These are phyloP conservation scores for Allomyces arbusculus DNA, from an alignment of 192 early-diverging fungal genomes.

Conservation along the genomic window DNA sequence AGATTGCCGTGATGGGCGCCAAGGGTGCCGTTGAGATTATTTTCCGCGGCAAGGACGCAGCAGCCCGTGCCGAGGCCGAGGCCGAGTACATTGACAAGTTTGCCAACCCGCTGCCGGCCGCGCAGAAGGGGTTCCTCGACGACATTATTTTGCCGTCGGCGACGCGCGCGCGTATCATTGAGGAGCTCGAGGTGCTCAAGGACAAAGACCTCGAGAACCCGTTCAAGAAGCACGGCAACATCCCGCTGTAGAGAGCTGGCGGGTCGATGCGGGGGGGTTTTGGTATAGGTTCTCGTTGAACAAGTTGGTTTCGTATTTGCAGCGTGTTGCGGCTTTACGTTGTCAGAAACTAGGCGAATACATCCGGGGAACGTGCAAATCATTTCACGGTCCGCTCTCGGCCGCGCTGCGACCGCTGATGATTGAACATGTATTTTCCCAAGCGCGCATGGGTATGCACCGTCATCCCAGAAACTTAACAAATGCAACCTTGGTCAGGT, in stretches of 20 bases:
- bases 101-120: slow-evolving; percentile 83
- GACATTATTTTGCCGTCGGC: slow-evolving; percentile 50
- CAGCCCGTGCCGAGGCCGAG: slow-evolving; percentile 42
- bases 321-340: no score
- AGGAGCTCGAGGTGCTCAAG: slow-evolving; percentile 64
- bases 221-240: slow-evolving; percentile 85
- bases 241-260: slow-evolving; percentile 44
- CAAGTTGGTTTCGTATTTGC: no score
- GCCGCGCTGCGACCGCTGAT: no score
- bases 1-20: slow-evolving; percentile 97
- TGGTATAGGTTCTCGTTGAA: no score
- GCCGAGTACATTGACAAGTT: slow-evolving; percentile 77
- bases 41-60: slow-evolving; percentile 41
- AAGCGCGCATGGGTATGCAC: no score
- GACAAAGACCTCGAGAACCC: slow-evolving; percentile 56
- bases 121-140: slow-evolving; percentile 65
- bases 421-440: no score
- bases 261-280: no score
- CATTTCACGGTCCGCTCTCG: no score
- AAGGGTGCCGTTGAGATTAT: slow-evolving; percentile 95
- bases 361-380: no score
- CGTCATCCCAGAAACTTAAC: no score
- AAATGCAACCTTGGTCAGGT: no score
- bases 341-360: no score
- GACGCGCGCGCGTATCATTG: slow-evolving; percentile 65